Evolutionary conservation across 1,139 yeast genomes (phyloP).

Genomic region (Diutina scorzettiae): DNA sequence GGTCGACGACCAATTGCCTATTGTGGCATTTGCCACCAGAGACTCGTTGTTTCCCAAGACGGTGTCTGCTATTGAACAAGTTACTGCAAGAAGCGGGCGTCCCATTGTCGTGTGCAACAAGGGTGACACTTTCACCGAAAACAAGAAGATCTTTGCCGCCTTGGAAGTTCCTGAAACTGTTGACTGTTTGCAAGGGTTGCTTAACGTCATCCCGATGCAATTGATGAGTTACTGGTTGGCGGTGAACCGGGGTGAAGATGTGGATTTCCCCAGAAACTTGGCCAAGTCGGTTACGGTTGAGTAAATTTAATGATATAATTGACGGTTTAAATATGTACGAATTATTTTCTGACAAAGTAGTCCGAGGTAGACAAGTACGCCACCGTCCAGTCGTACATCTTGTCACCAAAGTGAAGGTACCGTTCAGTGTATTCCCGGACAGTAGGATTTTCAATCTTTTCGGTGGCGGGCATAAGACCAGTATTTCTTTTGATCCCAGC

Average conservation of each 20-base stretch:
- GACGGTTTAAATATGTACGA: not conserved
- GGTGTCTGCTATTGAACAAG: conserved; percentile 93
- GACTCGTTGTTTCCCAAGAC: conserved; percentile 96
- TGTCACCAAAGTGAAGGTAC: conserved; percentile 80
- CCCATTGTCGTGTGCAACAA: conserved; percentile 91
- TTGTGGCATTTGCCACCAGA: conserved; percentile 93
- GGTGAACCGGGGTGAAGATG: conserved; percentile 88
- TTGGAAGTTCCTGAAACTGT: conserved; percentile 92
- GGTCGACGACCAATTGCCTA: conserved; percentile 88
- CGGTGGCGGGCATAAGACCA: conserved; percentile 50
- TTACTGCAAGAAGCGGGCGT: conserved; percentile 92
- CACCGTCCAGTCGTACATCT: conserved; percentile 60
- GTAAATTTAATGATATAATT: conserved; percentile 16
- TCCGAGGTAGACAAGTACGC: conserved; percentile 62
- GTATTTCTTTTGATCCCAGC: conserved; percentile 88
- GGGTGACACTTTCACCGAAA: conserved; percentile 53
- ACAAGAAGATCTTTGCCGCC: conserved; percentile 47
- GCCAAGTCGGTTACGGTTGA: conserved; percentile 98
- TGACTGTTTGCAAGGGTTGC: conserved; percentile 93
- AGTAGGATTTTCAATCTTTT: conserved; percentile 28
- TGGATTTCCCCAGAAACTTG: conserved; percentile 96
- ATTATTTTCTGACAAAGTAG: conserved; percentile 52
- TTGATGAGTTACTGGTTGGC: conserved; percentile 97
- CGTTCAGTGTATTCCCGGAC: conserved; percentile 47
- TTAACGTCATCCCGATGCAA: conserved; percentile 91